Percentiles rank a stretch among this genome's conserved stretches.
These are phyloP conservation scores for Trametes gibbosa DNA, from an alignment of 768 basidiomycete species.

Conservation along the genomic window DNA sequence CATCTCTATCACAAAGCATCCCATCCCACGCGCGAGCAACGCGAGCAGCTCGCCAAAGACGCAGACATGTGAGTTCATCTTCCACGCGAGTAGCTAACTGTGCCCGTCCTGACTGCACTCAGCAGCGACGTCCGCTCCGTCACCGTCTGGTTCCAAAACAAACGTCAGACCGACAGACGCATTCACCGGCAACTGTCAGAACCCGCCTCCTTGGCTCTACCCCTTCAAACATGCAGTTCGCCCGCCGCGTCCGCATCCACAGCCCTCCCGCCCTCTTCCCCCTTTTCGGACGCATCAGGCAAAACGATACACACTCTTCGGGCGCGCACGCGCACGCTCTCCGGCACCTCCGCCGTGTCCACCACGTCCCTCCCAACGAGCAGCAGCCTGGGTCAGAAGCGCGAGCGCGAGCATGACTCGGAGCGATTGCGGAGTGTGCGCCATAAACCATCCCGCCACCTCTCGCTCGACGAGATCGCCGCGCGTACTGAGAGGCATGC, in stretches of 20 bases:
- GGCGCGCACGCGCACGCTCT: slow-evolving; percentile 10
- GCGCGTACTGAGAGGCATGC: slow-evolving; percentile 31
- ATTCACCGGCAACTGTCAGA: slow-evolving; percentile 18
- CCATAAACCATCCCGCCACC: slow-evolving; percentile 19
- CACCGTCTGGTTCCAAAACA: slow-evolving; percentile 38
- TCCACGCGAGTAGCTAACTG: slow-evolving; percentile 2
- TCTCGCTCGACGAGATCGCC: slow-evolving; percentile 34
- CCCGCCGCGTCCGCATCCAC: slow-evolving; percentile 3
- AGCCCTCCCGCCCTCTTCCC: slow-evolving; percentile 10
- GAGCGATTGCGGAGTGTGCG: slow-evolving; percentile 13
- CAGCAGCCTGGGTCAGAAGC: background rate
- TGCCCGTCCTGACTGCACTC: background rate
- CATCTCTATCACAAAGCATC: slow-evolving; percentile 69
- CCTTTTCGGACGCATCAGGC: slow-evolving; percentile 17
- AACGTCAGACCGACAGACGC: slow-evolving; percentile 35
- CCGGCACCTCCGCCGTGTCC: background rate
- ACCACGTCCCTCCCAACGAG: background rate
- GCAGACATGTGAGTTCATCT: slow-evolving; percentile 58
- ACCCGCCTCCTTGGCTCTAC: background rate
- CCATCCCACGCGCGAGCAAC: slow-evolving; percentile 72
- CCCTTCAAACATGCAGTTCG: background rate
- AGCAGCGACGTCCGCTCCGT: slow-evolving; percentile 29
- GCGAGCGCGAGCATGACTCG: slow-evolving; percentile 5
- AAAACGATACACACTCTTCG: slow-evolving; percentile 19
- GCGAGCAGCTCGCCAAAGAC: slow-evolving; percentile 58